These are phyloP conservation scores for Elaeagnus macrophylla DNA, from an alignment of 306 rosid species.

Conservation along the genomic window DNA sequence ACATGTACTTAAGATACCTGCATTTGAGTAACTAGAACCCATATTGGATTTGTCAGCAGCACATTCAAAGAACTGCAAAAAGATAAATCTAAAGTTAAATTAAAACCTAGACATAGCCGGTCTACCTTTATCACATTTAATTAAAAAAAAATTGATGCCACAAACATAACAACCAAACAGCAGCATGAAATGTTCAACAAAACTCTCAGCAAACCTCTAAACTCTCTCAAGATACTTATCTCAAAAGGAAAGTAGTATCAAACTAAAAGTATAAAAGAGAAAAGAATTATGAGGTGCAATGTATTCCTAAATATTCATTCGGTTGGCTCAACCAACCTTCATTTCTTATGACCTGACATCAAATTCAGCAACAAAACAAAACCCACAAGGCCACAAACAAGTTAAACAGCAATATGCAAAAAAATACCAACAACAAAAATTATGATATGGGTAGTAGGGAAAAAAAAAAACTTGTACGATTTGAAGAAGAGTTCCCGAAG, in stretches of 20 bases:
- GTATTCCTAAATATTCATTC: too few species aligned
- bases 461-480: constrained; percentile 40
- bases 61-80: constrained; percentile 72
- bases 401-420: too few species aligned
- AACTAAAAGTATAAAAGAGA: too few species aligned
- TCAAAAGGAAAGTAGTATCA: background rate
- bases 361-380: too few species aligned
- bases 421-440: background rate
- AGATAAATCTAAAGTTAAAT: constrained; percentile 5
- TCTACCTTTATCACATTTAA: constrained; percentile 1
- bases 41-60: constrained; percentile 70
- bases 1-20: constrained; percentile 38
- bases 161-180: background rate
- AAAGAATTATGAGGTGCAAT: too few species aligned
- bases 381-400: too few species aligned
- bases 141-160: too few species aligned
- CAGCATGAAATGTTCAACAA: background rate
- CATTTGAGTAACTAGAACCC: constrained; percentile 93
- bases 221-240: background rate
- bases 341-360: constrained; percentile 43
- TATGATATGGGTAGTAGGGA: background rate
- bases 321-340: constrained; percentile 89
- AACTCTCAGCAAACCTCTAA: constrained; percentile 6
- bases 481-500: constrained; percentile 45
- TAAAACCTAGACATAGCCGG: background rate